Evolutionary conservation across 2,329 filamentous ascomycete species (phyloP).

Genomic region (Colletotrichum sidae): DNA sequence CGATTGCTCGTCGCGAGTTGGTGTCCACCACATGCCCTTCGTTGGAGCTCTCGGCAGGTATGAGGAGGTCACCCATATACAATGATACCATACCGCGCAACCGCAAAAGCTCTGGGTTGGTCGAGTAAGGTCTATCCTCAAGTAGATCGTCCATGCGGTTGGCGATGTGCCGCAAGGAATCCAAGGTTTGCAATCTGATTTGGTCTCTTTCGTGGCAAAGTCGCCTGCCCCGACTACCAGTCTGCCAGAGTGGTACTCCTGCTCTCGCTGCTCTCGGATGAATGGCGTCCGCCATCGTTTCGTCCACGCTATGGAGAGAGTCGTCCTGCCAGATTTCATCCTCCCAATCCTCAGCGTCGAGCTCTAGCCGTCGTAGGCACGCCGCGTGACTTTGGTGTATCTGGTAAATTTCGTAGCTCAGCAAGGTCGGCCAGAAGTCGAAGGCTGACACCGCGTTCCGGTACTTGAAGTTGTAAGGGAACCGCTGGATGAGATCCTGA

Average conservation of each 20-base stretch:
- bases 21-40: slow-evolving; percentile 44
- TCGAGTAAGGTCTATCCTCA: slow-evolving; percentile 76
- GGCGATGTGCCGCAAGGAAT: slow-evolving; percentile 71
- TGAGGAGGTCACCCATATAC: slow-evolving; percentile 77
- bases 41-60: slow-evolving; percentile 53
- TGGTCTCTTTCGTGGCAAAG: slow-evolving; percentile 50
- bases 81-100: slow-evolving; percentile 80
- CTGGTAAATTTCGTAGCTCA: slow-evolving; percentile 84
- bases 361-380: slow-evolving; percentile 53
- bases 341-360: slow-evolving; percentile 46
- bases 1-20: slow-evolving; percentile 34
- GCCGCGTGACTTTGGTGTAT: slow-evolving; percentile 69
- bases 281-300: slow-evolving; percentile 39
- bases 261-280: slow-evolving; percentile 37
- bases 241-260: slow-evolving; percentile 31
- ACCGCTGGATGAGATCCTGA: slow-evolving; percentile 80
- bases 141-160: slow-evolving; percentile 78
- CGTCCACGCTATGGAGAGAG: slow-evolving; percentile 35
- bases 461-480: slow-evolving; percentile 74
- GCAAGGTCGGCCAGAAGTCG: slow-evolving; percentile 85
- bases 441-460: slow-evolving; percentile 72
- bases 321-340: slow-evolving; percentile 37
- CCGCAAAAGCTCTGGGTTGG: slow-evolving; percentile 73
- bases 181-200: slow-evolving; percentile 64
- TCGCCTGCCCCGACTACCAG: slow-evolving; percentile 37